Evolutionary conservation across 768 basidiomycete species (phyloP).

Genomic region (Pleurotus platypus): DNA sequence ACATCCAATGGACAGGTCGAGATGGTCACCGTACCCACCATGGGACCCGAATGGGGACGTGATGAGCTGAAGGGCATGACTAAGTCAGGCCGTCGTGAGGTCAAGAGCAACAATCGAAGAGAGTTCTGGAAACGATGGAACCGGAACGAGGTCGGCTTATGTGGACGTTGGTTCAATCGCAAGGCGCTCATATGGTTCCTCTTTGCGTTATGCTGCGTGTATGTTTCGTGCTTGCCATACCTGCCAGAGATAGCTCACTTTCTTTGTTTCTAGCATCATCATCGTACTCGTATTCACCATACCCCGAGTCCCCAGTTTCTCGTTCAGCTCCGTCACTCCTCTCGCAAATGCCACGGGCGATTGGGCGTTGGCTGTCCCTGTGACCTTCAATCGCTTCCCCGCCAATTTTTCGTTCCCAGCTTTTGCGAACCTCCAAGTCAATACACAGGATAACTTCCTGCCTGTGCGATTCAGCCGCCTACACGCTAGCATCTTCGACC

Average conservation of each 20-base stretch:
- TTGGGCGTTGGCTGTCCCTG: conserved; percentile 55
- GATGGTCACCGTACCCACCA: conserved; percentile 86
- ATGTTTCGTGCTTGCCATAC: conserved; percentile 22
- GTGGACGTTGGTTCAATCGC: conserved; percentile 75
- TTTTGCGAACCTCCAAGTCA: conserved; percentile 66
- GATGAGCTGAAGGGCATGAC: conserved; percentile 77
- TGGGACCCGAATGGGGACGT: conserved; percentile 88
- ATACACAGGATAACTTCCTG: conserved; percentile 72
- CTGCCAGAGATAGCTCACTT: background rate
- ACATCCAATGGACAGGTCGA: conserved; percentile 58
- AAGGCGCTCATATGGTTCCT: conserved; percentile 67
- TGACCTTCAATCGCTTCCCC: conserved; percentile 68
- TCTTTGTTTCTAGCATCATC: conserved; percentile 42
- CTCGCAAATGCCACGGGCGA: conserved; percentile 54
- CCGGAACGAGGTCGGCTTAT: conserved; percentile 75
- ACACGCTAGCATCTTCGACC: conserved; percentile 66
- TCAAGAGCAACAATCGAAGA: conserved; percentile 46
- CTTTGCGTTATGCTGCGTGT: conserved; percentile 57
- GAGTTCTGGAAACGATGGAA: conserved; percentile 74
- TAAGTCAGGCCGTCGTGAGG: conserved; percentile 63
- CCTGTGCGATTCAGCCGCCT: conserved; percentile 73
- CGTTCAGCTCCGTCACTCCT: conserved; percentile 56
- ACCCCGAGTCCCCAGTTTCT: conserved; percentile 76
- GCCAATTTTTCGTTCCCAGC: conserved; percentile 92
- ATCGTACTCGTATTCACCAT: conserved; percentile 75